A percentile compares a stretch with the other conserved stretches of the same genome.
Conservation (phyloP, 2,329 filamentous ascomycete species). For the Lachnum nothofagi region DNA sequence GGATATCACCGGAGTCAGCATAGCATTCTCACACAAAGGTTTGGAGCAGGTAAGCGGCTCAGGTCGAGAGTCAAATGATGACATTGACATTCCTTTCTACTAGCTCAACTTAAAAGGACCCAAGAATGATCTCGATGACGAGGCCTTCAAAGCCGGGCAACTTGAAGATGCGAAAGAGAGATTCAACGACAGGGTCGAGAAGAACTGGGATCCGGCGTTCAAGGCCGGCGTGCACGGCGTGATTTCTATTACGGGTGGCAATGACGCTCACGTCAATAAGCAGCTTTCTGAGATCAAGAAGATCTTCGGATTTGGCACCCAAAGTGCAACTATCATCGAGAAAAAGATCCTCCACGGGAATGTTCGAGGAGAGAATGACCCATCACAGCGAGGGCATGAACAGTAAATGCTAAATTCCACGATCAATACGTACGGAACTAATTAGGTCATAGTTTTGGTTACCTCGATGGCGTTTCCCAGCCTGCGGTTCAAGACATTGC, state of each 20-base stretch:
- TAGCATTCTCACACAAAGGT: slow-evolving; percentile 28
- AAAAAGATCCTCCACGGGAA: slow-evolving; percentile 32
- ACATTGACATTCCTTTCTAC: no score
- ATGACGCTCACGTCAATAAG: slow-evolving; percentile 24
- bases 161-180: slow-evolving; percentile 27
- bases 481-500: slow-evolving; percentile 36
- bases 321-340: slow-evolving; percentile 27
- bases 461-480: slow-evolving; percentile 39
- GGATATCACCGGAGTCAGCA: slow-evolving; percentile 15
- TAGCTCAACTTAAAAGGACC: not conserved
- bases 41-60: slow-evolving; percentile 17
- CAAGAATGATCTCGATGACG: slow-evolving; percentile 18
- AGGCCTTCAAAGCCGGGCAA: slow-evolving; percentile 35
- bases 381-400: slow-evolving; percentile 36
- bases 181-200: slow-evolving; percentile 28
- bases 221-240: slow-evolving; percentile 36
- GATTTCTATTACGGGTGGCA: slow-evolving; percentile 34
- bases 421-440: not conserved
- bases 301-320: slow-evolving; percentile 24
- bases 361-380: slow-evolving; percentile 32
- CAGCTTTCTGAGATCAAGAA: slow-evolving; percentile 30
- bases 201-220: slow-evolving; percentile 31
- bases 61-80: no score
- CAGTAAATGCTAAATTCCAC: slow-evolving; percentile 30
- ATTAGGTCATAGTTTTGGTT: slow-evolving; percentile 36